Conservation (phyloP, 768 basidiomycete species). For the Tricholoma matsutake region DNA sequence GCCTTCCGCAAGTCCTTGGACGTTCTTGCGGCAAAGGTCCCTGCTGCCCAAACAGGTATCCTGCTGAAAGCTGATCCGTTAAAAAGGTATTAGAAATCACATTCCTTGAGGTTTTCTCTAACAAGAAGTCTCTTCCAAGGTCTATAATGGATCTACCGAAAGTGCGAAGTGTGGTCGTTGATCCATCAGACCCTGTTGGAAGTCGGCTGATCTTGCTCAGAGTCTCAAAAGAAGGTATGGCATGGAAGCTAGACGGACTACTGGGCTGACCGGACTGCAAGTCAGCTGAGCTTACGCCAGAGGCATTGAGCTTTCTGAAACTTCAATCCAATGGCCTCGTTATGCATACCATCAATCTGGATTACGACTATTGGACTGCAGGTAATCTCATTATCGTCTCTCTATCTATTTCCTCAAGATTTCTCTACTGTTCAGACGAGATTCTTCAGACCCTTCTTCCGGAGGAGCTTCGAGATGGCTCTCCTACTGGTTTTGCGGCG, state of each 20-base stretch:
- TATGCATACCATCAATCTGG: constrained; percentile 58
- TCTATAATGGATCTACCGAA: constrained; percentile 67
- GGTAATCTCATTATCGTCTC: constrained; percentile 39
- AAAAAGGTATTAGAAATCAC: constrained; percentile 42
- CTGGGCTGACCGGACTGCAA: constrained; percentile 32
- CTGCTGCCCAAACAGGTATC: constrained; percentile 49
- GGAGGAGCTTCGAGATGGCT: constrained; percentile 67
- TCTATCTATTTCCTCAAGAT: neutral
- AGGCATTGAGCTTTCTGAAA: constrained; percentile 53
- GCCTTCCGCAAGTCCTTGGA: constrained; percentile 65
- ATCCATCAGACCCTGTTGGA: constrained; percentile 45
- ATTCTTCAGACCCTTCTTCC: constrained; percentile 83
- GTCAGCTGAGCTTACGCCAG: constrained; percentile 65
- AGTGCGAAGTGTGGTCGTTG: constrained; percentile 54
- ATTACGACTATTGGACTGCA: constrained; percentile 88
- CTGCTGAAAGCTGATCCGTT: constrained; percentile 58
- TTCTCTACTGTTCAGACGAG: constrained; percentile 54
- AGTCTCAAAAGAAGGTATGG: constrained; percentile 57
- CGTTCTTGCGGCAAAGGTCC: constrained; percentile 66
- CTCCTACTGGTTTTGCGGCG: constrained; percentile 83
- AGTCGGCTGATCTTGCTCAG: constrained; percentile 67
- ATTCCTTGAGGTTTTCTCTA: neutral
- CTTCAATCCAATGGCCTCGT: constrained; percentile 55
- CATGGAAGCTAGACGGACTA: neutral
- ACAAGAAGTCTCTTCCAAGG: constrained; percentile 32